Conservation (phyloP, 495 filamentous ascomycete genomes). For the Emericellopsis terricola region DNA sequence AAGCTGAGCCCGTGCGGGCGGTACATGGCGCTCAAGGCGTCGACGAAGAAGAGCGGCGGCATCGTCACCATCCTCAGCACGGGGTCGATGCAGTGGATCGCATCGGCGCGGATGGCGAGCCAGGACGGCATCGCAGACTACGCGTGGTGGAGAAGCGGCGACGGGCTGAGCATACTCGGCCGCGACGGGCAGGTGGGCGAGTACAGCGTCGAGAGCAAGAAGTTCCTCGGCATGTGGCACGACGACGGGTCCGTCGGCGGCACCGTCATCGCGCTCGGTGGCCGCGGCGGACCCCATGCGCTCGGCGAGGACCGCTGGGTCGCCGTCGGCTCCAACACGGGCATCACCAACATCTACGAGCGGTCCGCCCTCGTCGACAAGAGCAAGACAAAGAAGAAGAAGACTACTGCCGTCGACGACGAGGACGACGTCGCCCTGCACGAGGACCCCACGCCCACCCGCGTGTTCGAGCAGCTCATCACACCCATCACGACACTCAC, state of each 20-base stretch:
- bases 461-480: constrained; percentile 66
- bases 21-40: constrained; percentile 64
- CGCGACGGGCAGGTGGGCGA: constrained; percentile 90
- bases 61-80: constrained; percentile 72
- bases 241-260: constrained; percentile 83
- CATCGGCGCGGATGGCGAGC: constrained; percentile 66
- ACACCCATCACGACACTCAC: constrained; percentile 59
- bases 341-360: constrained; percentile 88
- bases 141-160: constrained; percentile 74
- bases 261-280: constrained; percentile 64
- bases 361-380: constrained; percentile 39
- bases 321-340: constrained; percentile 65
- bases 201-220: constrained; percentile 47
- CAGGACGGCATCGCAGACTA: constrained; percentile 74
- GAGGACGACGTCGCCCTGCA: constrained; percentile 32
- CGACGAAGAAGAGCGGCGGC: constrained; percentile 65
- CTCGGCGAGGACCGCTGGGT: constrained; percentile 80
- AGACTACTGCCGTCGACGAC: constrained; percentile 13
- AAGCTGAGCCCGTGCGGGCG: constrained; percentile 70
- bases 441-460: constrained; percentile 46
- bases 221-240: constrained; percentile 63
- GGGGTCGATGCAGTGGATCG: constrained; percentile 72
- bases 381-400: no score
- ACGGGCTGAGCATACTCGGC: constrained; percentile 54
- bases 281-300: constrained; percentile 30